Percentiles rank a stretch among this genome's conserved stretches.
These are phyloP conservation scores for Aspergillus sp. DNA, from an alignment of 2,329 filamentous ascomycete species.

Conservation along the genomic window DNA sequence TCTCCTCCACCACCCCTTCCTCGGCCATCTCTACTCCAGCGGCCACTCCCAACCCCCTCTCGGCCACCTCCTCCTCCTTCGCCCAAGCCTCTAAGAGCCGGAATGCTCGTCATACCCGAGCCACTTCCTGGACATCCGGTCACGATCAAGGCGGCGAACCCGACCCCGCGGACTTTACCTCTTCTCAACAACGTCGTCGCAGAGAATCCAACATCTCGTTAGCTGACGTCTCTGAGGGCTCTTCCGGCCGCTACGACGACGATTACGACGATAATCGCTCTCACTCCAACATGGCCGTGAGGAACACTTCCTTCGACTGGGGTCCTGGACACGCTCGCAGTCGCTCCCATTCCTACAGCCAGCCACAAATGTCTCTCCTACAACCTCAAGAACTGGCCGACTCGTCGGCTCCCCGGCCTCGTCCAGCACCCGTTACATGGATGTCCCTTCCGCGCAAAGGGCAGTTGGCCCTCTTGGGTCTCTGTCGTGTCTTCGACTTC, in stretches of 20 bases:
- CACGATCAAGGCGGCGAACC: conserved; percentile 34
- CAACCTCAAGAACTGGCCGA: conserved; percentile 23
- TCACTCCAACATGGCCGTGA: conserved; percentile 27
- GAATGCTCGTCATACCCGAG: conserved; percentile 40
- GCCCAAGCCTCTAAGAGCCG: conserved; percentile 28
- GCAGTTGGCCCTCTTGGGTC: conserved; percentile 39
- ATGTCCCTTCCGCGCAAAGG: conserved; percentile 43
- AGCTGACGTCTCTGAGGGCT: conserved; percentile 33
- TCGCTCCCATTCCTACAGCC: conserved; percentile 37
- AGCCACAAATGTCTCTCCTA: conserved; percentile 23
- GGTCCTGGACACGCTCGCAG: conserved; percentile 30
- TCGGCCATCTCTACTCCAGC: conserved; percentile 17
- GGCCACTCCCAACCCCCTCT: conserved; percentile 25
- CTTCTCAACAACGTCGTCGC: conserved; percentile 31
- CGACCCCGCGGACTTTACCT: conserved; percentile 21
- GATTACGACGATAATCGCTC: conserved; percentile 22
- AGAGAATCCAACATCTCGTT: conserved; percentile 38
- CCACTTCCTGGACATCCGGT: conserved; percentile 40
- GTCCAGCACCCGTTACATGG: conserved; percentile 40
- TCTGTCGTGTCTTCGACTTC: conserved; percentile 46
- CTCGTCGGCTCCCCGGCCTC: conserved; percentile 14
- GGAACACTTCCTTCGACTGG: conserved; percentile 37
- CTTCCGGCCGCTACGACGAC: conserved; percentile 26
- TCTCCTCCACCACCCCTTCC: conserved; percentile 7
- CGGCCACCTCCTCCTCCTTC: conserved; percentile 25